Base-by-base conservation (phyloP, 1,284 basidiomycete genomes). In the Ceratorhiza oryzae-sativae region DNA sequence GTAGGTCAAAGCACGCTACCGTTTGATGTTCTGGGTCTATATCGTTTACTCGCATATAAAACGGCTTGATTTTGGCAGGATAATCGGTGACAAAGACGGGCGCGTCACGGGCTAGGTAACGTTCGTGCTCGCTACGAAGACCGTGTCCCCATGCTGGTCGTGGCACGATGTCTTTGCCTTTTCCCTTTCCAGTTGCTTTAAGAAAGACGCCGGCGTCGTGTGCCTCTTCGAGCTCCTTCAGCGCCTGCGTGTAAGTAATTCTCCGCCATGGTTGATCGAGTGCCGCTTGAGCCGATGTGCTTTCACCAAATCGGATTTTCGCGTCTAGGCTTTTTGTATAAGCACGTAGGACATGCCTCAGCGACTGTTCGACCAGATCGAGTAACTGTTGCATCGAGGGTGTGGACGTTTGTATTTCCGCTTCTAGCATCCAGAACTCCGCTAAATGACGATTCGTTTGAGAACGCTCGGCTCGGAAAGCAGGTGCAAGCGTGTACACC, bases 341-440 rank as follows among this genome's bases (percentile, higher is more conserved):
- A 32, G 72, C 61, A 3, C 77, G 72, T 0, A 88, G 79, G 1
- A 84, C 81, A 13, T 81, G 79, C 77, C 87, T 86, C 71, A 94
- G 76, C 1, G 86, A 84, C 25, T 83, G 84, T 80, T 97, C 94
- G 0, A 91, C 88, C 25, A 94, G 82, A 46, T 83, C 81, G 79
- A 93, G 91, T 15, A 97, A 80, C 23, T 87, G 86, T 0, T 80
- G 79, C 5, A 90, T 81, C 0, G 88, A 88, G n/a, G 65, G 65
- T n/a, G 49, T 30, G 12, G 65, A 15, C 15, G 45, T 34, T 32
- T 68, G 65, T 83, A 93, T 88, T 79, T 97, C 97, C 0, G 92
- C 95, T 81, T 99, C 97, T 71, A 97, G 86, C 97, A 99, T 99
- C 93, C 94, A 97, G 80, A 99, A 99, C 79, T 99, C 97, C 59